Conservation (phyloP, 495 filamentous ascomycete species). For the Trichoderma asperelloides region DNA sequence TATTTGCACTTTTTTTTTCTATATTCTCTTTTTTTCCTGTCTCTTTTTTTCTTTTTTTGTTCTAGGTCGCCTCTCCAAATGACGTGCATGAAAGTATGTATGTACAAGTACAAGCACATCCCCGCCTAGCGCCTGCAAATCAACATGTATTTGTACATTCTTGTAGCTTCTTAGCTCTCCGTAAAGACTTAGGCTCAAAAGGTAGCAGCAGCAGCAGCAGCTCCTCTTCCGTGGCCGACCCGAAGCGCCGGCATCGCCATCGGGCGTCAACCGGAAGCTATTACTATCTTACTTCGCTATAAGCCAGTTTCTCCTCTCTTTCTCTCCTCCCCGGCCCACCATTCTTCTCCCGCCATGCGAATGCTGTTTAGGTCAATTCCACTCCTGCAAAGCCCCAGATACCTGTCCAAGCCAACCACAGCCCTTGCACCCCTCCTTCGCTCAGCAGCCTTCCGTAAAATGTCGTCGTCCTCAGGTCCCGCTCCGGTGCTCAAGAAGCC, state of each 20-base stretch:
- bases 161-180: neutral
- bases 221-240: neutral
- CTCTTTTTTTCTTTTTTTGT: neutral
- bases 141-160: neutral
- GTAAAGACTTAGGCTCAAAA: neutral
- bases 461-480: constrained; percentile 41
- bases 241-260: constrained; percentile 6
- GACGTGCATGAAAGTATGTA: neutral
- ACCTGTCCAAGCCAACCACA: neutral
- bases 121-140: neutral
- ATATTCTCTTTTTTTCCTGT: neutral
- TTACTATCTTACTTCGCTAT: neutral
- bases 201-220: neutral
- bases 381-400: neutral
- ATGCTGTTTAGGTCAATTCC: neutral
- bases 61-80: neutral
- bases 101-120: neutral
- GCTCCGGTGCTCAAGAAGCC: constrained; percentile 56
- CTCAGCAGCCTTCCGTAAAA: constrained; percentile 22
- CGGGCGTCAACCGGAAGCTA: neutral
- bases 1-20: neutral
- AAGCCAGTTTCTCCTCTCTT: too few species aligned
- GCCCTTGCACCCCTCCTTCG: neutral
- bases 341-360: neutral
- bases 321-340: neutral